Evolutionary conservation across 352 stramenopile species (phyloP), one percentile per base, ranked within the genome.

Genomic region (Pythium coloratum): DNA sequence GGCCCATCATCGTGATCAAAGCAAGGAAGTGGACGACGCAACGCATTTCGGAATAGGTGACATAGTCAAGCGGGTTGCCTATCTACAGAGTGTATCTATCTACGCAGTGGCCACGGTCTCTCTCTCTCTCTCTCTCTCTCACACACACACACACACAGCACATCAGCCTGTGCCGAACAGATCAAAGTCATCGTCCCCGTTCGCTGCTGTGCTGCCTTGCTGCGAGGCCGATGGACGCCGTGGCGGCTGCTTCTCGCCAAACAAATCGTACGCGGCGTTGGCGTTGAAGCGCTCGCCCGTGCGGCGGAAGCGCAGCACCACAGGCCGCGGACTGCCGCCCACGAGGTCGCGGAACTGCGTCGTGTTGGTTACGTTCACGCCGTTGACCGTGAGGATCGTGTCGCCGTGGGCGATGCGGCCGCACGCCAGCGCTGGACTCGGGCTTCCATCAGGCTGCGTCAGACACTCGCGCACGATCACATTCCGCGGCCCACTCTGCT

Each of bases 291-390:
- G 72, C 10, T 71, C 77, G 20, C 75, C 80, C 50, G 77, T 75
- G 28, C 77, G 69, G 14, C 80, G 75, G 33, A 95, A 91, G 16
- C 86, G 88, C 55, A 95, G 63, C 24, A 92, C 84, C 24, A 93
- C 62, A 3, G 88, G 88, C 2, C 88, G 81, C 16, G 81, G 71
- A 10, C 73, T 77, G 20, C 70, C 72, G 33, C 70, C 78, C 42
- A 95, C 86, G 44, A 94, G 76, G 20, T 82, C 73, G 33, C 83
- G 85, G 54, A 95, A 95, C 64, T 92, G 85, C 14, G 73, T 79
- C 40, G 86, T 93, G 59, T 76, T 91, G 44, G 64, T 75, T 40
- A 95, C 77, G 7, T 55, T 74, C 53, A 88, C 64, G 14, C 88
- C 88, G 47, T 86, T 90, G 49, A 94, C 88, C 10, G 82, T 76